phyloP scores from a whole-genome alignment of 306 rosid species.

The Quercus variabilis region DNA sequence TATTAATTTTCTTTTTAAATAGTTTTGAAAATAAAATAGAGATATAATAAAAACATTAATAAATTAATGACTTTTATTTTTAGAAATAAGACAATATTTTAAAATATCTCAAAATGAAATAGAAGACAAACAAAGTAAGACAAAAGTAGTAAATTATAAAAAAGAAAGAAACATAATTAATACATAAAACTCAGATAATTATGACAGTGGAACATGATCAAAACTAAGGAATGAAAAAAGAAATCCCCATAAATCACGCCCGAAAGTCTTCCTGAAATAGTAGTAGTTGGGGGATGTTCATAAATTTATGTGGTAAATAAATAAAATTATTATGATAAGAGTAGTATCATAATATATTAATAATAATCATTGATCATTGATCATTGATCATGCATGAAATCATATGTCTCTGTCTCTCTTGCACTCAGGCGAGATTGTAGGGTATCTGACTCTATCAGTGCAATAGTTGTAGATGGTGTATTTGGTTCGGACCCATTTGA shows the following conservation, averaged over 20 bases:
- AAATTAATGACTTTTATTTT: no score
- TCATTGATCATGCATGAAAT: background rate
- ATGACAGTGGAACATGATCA: background rate
- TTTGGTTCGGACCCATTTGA: slow-evolving; percentile 66
- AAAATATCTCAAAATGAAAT: no score
- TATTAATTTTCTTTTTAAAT: no score
- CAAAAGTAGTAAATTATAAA: no score
- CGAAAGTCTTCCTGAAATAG: background rate
- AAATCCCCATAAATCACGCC: background rate
- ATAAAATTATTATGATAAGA: background rate
- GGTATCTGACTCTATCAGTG: slow-evolving; percentile 58
- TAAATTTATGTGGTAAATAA: background rate
- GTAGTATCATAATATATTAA: background rate
- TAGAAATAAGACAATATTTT: no score
- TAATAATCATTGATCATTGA: no score
- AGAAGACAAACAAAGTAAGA: no score
- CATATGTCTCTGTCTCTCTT: slow-evolving; percentile 70
- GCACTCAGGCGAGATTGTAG: slow-evolving; percentile 58
- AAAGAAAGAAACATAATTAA: no score
- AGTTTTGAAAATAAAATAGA: no score
- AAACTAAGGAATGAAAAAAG: background rate
- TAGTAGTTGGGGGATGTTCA: background rate
- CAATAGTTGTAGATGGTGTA: slow-evolving; percentile 94
- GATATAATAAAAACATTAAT: no score
- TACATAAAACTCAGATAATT: background rate